Conservation (phyloP, 139 green algal species). For the Coelastrella sp. region DNA sequence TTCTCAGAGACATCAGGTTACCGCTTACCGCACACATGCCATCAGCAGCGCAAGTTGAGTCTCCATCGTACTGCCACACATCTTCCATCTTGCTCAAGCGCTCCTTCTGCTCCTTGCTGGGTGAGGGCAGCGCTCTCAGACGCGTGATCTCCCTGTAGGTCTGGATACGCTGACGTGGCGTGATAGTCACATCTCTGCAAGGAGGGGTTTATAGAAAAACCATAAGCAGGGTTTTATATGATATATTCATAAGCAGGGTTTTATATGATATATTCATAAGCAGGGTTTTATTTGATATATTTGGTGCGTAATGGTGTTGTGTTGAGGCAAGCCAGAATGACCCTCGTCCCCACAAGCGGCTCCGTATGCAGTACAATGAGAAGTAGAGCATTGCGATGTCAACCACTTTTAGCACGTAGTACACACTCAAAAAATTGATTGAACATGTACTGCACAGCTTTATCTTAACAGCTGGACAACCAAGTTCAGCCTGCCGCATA, state of each 20-base stretch:
- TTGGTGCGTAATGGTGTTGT: no score
- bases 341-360: no score
- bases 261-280: no score
- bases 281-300: no score
- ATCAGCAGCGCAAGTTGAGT: constrained; percentile 94
- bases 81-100: constrained; percentile 35
- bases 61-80: constrained; percentile 76
- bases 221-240: no score
- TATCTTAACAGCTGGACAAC: background rate
- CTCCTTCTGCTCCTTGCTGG: constrained; percentile 68
- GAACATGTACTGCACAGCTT: background rate
- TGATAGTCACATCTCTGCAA: constrained; percentile 90
- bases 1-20: background rate
- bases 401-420: no score
- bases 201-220: no score
- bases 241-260: no score
- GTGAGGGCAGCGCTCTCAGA: constrained; percentile 62
- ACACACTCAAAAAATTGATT: background rate
- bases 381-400: no score
- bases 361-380: no score
- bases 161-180: constrained; percentile 95
- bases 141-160: constrained; percentile 92
- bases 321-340: no score
- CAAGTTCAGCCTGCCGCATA: no score
- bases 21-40: constrained; percentile 82